Evolutionary conservation across 2,329 filamentous ascomycete species (phyloP), one percentile per base, ranked within the genome.

Genomic region (Diaporthe vaccinii): DNA sequence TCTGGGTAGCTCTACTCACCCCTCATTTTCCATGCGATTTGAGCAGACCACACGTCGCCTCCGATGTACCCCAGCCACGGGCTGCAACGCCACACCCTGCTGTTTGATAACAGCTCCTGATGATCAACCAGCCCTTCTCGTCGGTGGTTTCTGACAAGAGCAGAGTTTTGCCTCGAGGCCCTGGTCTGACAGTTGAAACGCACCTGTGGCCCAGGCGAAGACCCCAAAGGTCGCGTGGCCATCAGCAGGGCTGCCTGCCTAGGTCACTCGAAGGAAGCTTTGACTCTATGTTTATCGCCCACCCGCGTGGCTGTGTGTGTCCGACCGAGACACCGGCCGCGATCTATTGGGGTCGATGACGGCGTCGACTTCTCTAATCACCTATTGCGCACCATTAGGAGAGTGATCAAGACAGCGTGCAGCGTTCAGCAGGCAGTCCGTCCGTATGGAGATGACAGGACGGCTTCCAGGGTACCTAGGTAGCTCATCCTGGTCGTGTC

Each of bases 211-310:
- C 65, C 34, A 55, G 22, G 25, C 8, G 65, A 49, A 28, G 49
- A 41, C 65, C 31, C 65, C 41, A 34, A 31, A 69, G 65, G 65
- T 69, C 49, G 49, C 49, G 49, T 55, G 65, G 65, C 31, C 62
- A 53, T 17, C 41, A 34, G 28, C 20, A 34, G 20, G 20, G 39
- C 39, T 44, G 25, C 49, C 44, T 28, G 28, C 31, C 31, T 65
- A 25, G 51, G 46, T 51, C 28, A 14, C 58, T 44, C 25, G 58
- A 73, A 73, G 70, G 70, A 73, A 49, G 68, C 70, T 65, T 73
- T 73, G 70, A 55, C 58, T 65, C 70, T 73, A 73, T 72, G 57
- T 73, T 73, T 73, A 55, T 73, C 70, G 46, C 46, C 58, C 14
- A 34, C 58, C 15, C 9, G 28, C 44, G 70, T 65, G 71, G 71